A percentile compares a stretch with the other conserved stretches of the same genome.
These are phyloP conservation scores for Annulohypoxylon maeteangense DNA, from an alignment of 495 filamentous ascomycete species.

Conservation along the genomic window DNA sequence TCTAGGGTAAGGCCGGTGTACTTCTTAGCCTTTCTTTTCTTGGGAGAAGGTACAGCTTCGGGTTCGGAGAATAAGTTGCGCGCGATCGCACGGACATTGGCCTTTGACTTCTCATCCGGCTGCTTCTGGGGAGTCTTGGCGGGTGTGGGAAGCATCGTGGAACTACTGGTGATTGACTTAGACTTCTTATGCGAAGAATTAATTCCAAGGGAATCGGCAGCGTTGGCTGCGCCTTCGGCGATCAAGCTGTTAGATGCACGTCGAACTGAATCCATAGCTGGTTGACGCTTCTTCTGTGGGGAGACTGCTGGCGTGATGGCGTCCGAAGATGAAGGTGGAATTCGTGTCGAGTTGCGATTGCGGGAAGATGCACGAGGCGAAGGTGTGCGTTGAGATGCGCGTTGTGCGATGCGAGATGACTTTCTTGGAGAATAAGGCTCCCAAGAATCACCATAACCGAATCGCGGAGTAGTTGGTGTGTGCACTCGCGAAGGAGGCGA, in stretches of 20 bases:
- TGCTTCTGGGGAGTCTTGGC: conserved; percentile 87
- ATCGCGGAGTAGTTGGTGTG: conserved; percentile 78
- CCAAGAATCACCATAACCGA: conserved; percentile 76
- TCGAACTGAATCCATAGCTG: conserved; percentile 49
- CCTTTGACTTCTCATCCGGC: conserved; percentile 60
- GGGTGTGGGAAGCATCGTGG: conserved; percentile 83
- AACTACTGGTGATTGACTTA: conserved; percentile 18
- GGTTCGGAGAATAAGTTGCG: conserved; percentile 76
- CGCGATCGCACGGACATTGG: conserved; percentile 70
- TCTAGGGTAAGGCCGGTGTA: conserved; percentile 74
- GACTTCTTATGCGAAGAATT: conserved; percentile 44
- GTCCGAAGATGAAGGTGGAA: conserved; percentile 41
- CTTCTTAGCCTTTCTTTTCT: conserved; percentile 67
- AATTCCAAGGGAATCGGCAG: conserved; percentile 51
- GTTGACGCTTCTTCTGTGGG: conserved; percentile 62
- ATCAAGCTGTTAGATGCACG: conserved; percentile 54
- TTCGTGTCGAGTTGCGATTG: conserved; percentile 44
- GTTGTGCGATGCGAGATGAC: conserved; percentile 62
- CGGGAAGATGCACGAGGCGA: conserved; percentile 56
- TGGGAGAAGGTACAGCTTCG: conserved; percentile 69
- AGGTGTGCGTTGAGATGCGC: conserved; percentile 53
- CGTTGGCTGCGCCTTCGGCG: conserved; percentile 48
- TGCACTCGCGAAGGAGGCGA: conserved; percentile 68
- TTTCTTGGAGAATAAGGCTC: conserved; percentile 74
- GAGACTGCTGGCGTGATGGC: conserved; percentile 58